Conservation (phyloP, 306 rosid genomes). For the Adenanthera pavonina region DNA sequence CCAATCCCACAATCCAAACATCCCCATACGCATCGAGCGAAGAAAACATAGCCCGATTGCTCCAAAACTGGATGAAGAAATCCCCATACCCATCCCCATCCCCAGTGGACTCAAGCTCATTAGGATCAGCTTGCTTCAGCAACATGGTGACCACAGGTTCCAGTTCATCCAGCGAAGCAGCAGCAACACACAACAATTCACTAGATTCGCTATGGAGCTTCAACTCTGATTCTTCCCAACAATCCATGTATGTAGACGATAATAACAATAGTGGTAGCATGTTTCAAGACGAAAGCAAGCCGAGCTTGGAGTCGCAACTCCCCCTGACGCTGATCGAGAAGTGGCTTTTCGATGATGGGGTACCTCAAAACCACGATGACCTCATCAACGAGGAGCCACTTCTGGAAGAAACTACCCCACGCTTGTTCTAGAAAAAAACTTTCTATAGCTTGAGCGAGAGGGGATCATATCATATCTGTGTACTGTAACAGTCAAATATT, state of each 20-base stretch:
- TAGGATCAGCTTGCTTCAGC: not conserved
- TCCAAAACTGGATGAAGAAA: slow-evolving; percentile 73
- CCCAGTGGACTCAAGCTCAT: too few species aligned
- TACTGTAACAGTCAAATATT: not conserved
- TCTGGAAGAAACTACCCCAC: slow-evolving; percentile 45
- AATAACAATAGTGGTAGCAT: slow-evolving; percentile 6
- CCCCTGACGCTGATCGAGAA: slow-evolving; percentile 81
- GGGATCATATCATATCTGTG: not conserved
- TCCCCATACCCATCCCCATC: slow-evolving; percentile 35
- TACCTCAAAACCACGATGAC: slow-evolving; percentile 60
- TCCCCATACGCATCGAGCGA: slow-evolving; percentile 74
- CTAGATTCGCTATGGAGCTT: slow-evolving; percentile 61
- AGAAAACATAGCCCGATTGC: slow-evolving; percentile 74
- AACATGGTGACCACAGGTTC: not conserved
- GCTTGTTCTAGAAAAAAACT: slow-evolving; percentile 49
- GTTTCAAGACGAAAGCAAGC: slow-evolving; percentile 53
- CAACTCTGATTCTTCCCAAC: slow-evolving; percentile 46
- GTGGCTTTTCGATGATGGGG: slow-evolving; percentile 83
- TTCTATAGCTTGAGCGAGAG: not conserved
- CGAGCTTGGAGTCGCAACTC: slow-evolving; percentile 39
- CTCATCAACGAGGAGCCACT: slow-evolving; percentile 55
- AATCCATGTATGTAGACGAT: slow-evolving; percentile 45
- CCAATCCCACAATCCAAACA: not conserved
- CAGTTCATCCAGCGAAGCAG: not conserved
- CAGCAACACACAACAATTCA: not conserved